Base-by-base conservation (phyloP, 2,329 filamentous ascomycete genomes). In the Aspergillus sp. region DNA sequence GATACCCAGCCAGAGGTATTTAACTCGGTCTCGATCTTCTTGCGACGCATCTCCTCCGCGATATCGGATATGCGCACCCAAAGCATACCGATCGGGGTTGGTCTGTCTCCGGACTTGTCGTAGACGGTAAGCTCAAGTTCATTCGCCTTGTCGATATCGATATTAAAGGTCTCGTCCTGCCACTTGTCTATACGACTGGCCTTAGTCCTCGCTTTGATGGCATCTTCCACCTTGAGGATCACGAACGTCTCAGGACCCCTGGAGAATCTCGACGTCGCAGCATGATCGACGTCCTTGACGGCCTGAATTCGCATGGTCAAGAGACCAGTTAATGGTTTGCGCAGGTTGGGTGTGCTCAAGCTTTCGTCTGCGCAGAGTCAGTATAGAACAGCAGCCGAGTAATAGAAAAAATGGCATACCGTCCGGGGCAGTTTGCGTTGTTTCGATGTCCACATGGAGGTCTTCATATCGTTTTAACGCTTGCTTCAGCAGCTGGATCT, bases 1-100 rank as follows among this genome's bases (percentile, higher is more conserved):
- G 91, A 94, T 33, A 95, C 89, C 91, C 91, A 98, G 33, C 89
- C 91, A 27, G 85, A 86, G 52, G 80, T 83, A 58, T 88, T 93
- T 56, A 95, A 84, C 55, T 98, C 91, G 10, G 86, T 82, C 63
- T 98, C 91, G 41, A 98, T 93, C 66, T 82, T 93, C 71, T 96
- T 96, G 41, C 88, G 79, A 55, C 91, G 82, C 73, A 98, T 89
- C 61, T 98, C 91, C 57, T 98, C 91, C 2, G 86, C 86, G 44
- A 98, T 93, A 58, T 98, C 91, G 11, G 91, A 93, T 53, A 98
- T 89, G 39, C 91, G 75, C 37, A 98, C 80, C 91, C 91, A 98
- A 10, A 96, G 73, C 72, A 98, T 79, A 35, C 82, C 91, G 51
- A 98, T 94, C 25, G 91, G 91, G 32, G 93, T 78, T 10, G 88